Conservation (phyloP, 768 basidiomycete genomes). For the Auricularia sp. region DNA sequence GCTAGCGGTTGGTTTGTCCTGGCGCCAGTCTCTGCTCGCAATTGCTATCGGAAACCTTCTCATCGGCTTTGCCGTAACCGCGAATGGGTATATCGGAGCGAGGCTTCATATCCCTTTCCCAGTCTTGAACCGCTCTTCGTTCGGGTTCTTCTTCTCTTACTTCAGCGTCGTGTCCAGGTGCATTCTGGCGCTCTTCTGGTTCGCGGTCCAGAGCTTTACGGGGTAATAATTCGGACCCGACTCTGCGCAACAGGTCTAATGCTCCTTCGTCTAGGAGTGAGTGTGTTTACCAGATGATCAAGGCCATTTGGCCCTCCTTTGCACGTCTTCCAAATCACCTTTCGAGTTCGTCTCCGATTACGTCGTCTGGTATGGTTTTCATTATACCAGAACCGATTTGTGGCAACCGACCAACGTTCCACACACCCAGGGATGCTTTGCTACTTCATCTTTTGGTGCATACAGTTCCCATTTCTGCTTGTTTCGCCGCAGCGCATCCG, state of each 20-base stretch:
- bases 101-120: constrained; percentile 68
- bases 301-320: constrained; percentile 68
- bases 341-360: constrained; percentile 47
- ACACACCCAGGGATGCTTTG: constrained; percentile 37
- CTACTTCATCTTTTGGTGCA: constrained; percentile 67
- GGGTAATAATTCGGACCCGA: neutral
- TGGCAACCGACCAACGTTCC: neutral
- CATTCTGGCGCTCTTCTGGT: constrained; percentile 27
- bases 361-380: constrained; percentile 27
- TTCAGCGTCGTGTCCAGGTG: constrained; percentile 69
- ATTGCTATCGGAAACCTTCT: constrained; percentile 66
- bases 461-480: constrained; percentile 68
- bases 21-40: constrained; percentile 42
- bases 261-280: constrained; percentile 35
- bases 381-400: neutral
- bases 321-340: constrained; percentile 56
- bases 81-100: constrained; percentile 72
- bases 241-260: neutral
- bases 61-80: constrained; percentile 64
- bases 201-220: constrained; percentile 47
- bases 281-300: constrained; percentile 49
- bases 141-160: constrained; percentile 86
- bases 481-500: constrained; percentile 66
- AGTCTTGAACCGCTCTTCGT: constrained; percentile 71
- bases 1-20: constrained; percentile 65